Percentiles rank a stretch among this genome's conserved stretches.
These are phyloP conservation scores for Hyparrhenia diplandra DNA, from an alignment of 176 grass and related monocot species.

Conservation along the genomic window DNA sequence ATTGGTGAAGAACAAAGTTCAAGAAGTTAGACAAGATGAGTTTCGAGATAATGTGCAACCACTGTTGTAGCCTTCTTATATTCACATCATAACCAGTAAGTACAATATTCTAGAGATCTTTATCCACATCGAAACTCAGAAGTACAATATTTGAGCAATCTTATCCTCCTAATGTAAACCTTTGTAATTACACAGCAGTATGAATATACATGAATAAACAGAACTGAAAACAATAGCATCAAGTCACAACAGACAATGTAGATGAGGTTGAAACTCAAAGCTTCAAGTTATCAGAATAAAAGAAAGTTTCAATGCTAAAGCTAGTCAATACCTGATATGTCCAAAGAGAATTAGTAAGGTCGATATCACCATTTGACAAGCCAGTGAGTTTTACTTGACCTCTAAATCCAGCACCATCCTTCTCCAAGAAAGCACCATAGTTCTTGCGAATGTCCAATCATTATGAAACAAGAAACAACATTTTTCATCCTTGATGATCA, in stretches of 20 bases:
- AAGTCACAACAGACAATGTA: background rate
- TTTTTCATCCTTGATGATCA: constrained; percentile 12
- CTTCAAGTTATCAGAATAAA: background rate
- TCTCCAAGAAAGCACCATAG: constrained; percentile 98
- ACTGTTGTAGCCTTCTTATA: background rate
- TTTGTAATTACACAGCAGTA: background rate
- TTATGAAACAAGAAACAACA: constrained; percentile 7
- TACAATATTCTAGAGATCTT: background rate
- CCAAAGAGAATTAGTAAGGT: constrained; percentile 75
- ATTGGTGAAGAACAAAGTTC: background rate
- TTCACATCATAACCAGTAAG: background rate
- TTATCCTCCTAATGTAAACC: constrained; percentile 20
- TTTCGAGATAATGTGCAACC: background rate
- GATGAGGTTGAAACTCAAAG: background rate
- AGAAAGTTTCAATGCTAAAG: background rate
- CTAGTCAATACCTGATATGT: constrained; percentile 73
- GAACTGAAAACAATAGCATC: background rate
- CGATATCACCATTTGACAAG: constrained; percentile 64
- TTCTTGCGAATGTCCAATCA: constrained; percentile 51
- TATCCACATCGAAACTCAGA: background rate
- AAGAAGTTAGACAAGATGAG: background rate
- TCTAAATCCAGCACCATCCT: constrained; percentile 96
- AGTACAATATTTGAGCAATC: constrained; percentile 1
- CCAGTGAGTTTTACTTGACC: constrained; percentile 86
- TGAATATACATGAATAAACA: constrained; percentile 2